Evolutionary conservation across 2,329 filamentous ascomycete genomes (phyloP).

Genomic region (Diaporthe citri): DNA sequence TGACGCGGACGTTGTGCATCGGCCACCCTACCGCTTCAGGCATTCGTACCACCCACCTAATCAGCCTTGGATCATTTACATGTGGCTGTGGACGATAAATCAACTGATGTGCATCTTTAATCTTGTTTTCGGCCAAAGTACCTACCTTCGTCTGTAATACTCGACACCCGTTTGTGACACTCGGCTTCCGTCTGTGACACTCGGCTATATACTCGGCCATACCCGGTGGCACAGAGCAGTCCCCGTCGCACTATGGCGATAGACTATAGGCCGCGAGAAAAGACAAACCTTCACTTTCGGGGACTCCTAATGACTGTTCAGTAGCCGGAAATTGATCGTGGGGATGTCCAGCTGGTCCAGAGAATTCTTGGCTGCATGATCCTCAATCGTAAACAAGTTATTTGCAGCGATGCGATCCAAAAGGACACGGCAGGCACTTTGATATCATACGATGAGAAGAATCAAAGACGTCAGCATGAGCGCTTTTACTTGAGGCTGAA

Average conservation of each 20-base stretch:
- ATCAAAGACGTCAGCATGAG: neutral
- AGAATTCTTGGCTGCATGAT: neutral
- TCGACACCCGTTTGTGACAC: neutral
- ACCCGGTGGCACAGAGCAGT: neutral
- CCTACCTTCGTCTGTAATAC: neutral
- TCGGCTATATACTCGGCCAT: neutral
- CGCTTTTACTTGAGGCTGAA: neutral
- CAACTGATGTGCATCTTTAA: neutral
- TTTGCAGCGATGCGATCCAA: neutral
- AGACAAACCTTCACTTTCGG: neutral
- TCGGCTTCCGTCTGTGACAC: neutral
- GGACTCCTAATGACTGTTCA: neutral
- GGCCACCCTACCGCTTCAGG: neutral
- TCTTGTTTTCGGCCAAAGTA: neutral
- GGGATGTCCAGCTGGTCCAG: neutral
- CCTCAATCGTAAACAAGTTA: no score
- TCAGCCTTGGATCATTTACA: neutral
- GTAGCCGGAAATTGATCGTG: neutral
- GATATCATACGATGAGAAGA: neutral
- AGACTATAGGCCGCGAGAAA: neutral
- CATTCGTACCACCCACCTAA: neutral
- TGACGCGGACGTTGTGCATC: slow-evolving; percentile 8
- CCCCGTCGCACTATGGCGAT: neutral
- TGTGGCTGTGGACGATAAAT: neutral
- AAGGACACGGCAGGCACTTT: neutral